A percentile compares a stretch with the other conserved stretches of the same genome.
Evolutionary conservation across 768 basidiomycete genomes (phyloP).

Genomic region (Macrolepiota dolichaula): DNA sequence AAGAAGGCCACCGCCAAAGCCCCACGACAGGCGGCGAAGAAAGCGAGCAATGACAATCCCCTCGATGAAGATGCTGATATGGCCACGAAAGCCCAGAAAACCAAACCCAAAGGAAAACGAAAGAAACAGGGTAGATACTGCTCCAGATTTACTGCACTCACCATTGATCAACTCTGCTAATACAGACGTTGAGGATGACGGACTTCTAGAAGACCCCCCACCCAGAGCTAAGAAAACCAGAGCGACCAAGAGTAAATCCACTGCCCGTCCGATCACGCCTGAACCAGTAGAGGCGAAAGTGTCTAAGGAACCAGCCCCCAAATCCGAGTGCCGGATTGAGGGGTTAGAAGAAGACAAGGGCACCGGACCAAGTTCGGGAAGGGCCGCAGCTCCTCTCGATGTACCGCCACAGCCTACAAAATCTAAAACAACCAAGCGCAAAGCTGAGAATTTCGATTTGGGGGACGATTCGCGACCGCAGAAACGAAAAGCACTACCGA

Average conservation of each 20-base stretch:
- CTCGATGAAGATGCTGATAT: not conserved
- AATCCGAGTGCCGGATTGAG: not conserved
- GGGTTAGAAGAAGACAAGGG: not conserved
- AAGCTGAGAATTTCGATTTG: not conserved
- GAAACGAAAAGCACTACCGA: not conserved
- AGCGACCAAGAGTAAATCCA: not conserved
- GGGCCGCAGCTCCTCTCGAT: not conserved
- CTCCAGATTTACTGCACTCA: not conserved
- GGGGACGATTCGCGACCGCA: not conserved
- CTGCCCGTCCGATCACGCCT: not conserved
- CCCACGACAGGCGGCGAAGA: not conserved
- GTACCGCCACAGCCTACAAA: not conserved
- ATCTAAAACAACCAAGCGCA: not conserved
- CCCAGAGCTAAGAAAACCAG: not conserved
- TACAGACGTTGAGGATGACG: not conserved
- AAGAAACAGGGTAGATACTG: constrained; percentile 4
- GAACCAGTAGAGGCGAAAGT: not conserved
- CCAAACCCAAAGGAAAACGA: constrained; percentile 2
- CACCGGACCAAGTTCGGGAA: not conserved
- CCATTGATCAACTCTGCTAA: not conserved
- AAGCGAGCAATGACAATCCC: not conserved
- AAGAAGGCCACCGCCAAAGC: not conserved
- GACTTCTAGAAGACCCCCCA: not conserved
- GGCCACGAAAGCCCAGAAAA: not conserved
- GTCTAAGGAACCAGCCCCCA: constrained; percentile 1